Percentiles rank a stretch among this genome's conserved stretches.
Conservation (phyloP, 2,329 filamentous ascomycete genomes). For the Xylariaceae sp. region DNA sequence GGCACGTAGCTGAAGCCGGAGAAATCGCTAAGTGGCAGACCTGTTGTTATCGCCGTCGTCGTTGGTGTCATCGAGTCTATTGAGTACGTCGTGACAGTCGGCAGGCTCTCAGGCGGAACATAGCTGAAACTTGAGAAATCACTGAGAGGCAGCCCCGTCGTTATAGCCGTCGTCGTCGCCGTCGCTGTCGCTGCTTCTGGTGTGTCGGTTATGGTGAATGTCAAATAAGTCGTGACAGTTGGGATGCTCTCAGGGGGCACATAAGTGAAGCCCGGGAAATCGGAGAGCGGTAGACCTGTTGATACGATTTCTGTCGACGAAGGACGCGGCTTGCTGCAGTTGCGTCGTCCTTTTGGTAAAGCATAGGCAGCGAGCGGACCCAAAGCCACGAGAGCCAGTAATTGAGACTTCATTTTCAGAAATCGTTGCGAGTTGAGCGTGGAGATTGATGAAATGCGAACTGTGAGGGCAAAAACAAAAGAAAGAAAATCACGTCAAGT, state of each 20-base stretch:
- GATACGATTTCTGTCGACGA: not conserved
- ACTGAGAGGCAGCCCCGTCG: slow-evolving; percentile 5
- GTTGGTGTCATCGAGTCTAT: too few relatives aligned
- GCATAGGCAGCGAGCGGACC: slow-evolving; percentile 9
- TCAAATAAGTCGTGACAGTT: slow-evolving; percentile 1
- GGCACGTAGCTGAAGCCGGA: slow-evolving; percentile 3
- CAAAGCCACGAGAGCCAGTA: slow-evolving; percentile 10
- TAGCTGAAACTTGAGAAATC: slow-evolving; percentile 8
- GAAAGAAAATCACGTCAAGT: not conserved
- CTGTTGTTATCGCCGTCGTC: slow-evolving; percentile 4
- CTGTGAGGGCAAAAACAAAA: slow-evolving; percentile 5
- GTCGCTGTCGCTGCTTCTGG: not conserved
- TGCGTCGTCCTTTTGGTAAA: slow-evolving; percentile 3
- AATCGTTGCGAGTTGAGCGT: not conserved
- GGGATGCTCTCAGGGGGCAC: slow-evolving; percentile 6
- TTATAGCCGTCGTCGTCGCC: slow-evolving; percentile 2
- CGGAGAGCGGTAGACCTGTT: slow-evolving; percentile 5
- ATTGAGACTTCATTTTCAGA: slow-evolving; percentile 11
- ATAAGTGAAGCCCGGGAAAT: slow-evolving; percentile 1
- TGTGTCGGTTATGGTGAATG: not conserved
- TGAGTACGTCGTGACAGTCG: too few relatives aligned
- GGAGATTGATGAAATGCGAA: not conserved
- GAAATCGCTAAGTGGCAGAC: slow-evolving; percentile 6
- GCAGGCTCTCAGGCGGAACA: slow-evolving; percentile 6
- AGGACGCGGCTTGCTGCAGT: not conserved